phyloP scores from a whole-genome alignment of 257 asterid genomes.

The Petunia secreta region DNA sequence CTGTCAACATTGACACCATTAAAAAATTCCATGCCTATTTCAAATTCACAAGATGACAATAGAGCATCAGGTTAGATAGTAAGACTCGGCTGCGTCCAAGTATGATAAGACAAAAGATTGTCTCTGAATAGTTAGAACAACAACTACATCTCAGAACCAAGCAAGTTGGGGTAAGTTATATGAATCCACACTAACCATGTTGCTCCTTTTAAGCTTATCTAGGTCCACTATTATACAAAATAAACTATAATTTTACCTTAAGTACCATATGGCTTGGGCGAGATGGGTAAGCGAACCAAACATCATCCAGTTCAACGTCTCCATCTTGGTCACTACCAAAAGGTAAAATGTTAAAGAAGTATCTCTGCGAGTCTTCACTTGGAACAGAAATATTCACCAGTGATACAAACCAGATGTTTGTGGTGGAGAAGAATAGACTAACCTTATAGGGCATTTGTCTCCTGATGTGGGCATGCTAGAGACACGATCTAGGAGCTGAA shows the following conservation, averaged over 20 bases:
- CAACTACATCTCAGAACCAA: too few relatives aligned
- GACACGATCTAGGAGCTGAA: conserved; percentile 72
- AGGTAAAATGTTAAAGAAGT: not conserved
- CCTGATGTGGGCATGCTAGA: conserved; percentile 71
- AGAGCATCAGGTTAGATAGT: not conserved
- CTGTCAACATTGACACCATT: not conserved
- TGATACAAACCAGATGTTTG: not conserved
- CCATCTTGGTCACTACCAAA: conserved; percentile 62
- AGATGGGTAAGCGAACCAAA: conserved; percentile 90
- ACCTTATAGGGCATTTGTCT: conserved; percentile 72
- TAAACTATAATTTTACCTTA: conserved; percentile 54
- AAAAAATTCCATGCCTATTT: not conserved
- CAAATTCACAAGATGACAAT: not conserved
- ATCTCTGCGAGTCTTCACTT: not conserved
- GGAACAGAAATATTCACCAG: not conserved
- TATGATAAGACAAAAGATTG: not conserved
- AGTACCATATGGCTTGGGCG: conserved; percentile 79
- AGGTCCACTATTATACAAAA: not conserved
- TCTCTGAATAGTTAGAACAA: not conserved
- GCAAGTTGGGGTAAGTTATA: too few relatives aligned
- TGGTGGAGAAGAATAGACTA: conserved; percentile 31
- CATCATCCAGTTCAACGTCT: conserved; percentile 72
- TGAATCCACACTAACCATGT: too few relatives aligned
- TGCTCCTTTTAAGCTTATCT: not conserved
- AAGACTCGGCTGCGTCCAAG: not conserved